Conservation (phyloP, 192 early-diverging fungal genomes). For the Physocladia obscura region DNA sequence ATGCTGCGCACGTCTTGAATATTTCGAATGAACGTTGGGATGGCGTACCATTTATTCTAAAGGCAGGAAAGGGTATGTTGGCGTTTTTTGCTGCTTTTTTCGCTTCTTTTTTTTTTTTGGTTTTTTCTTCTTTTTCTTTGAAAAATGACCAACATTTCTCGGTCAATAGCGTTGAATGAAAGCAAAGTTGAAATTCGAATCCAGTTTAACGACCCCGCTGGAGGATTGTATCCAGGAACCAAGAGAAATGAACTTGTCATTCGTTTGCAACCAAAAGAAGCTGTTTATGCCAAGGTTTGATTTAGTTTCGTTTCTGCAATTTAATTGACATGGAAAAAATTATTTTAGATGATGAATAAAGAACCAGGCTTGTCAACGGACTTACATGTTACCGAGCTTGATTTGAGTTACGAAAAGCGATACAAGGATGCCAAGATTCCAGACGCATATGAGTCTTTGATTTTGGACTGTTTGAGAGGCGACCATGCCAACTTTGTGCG, state of each 20-base stretch:
- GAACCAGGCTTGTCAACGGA: conserved; percentile 82
- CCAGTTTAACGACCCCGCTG: conserved; percentile 92
- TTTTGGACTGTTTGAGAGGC: conserved; percentile 86
- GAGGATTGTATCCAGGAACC: conserved; percentile 72
- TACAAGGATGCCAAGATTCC: conserved; percentile 89
- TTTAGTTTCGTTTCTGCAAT: background rate
- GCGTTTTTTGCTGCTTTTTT: background rate
- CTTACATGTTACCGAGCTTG: conserved; percentile 86
- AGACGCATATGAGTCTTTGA: conserved; percentile 95
- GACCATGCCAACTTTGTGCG: conserved; percentile 95
- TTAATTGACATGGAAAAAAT: background rate
- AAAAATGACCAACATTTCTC: background rate
- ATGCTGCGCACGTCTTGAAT: conserved; percentile 80
- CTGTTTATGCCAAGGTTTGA: conserved; percentile 85
- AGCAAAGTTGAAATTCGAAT: conserved; percentile 93
- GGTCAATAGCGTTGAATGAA: conserved; percentile 73
- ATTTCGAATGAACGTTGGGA: conserved; percentile 97
- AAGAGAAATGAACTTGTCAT: conserved; percentile 95
- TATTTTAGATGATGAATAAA: conserved; percentile 79
- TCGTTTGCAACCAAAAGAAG: conserved; percentile 91
- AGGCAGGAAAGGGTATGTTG: conserved; percentile 55
- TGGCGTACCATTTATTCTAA: conserved; percentile 81
- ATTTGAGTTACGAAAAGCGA: conserved; percentile 87
- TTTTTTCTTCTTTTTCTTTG: background rate
- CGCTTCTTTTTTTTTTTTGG: background rate